Evolutionary conservation across 768 basidiomycete species (phyloP).

Genomic region (Termitomyces sp.): DNA sequence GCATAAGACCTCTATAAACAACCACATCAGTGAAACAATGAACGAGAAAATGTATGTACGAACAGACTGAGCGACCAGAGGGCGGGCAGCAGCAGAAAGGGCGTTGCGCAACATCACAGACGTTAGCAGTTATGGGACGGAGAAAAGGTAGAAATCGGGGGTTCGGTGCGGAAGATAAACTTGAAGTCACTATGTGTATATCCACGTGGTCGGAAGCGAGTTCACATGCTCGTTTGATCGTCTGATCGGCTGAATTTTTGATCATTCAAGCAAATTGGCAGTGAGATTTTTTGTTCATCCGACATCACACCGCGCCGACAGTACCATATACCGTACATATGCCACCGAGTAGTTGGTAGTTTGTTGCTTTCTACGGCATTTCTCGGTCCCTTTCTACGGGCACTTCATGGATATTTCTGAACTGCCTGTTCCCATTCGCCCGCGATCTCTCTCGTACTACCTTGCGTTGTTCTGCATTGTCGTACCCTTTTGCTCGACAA

Average conservation of each 20-base stretch:
- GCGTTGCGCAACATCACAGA: constrained; percentile 67
- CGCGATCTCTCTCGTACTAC: constrained; percentile 54
- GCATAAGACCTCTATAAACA: constrained; percentile 54
- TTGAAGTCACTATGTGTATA: no score
- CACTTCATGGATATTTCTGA: constrained; percentile 36
- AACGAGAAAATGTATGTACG: constrained; percentile 18
- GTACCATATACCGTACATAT: background rate
- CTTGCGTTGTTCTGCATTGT: constrained; percentile 55
- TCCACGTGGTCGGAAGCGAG: constrained; percentile 18
- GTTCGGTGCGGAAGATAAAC: constrained; percentile 21
- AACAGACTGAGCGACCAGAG: constrained; percentile 52
- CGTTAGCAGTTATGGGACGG: constrained; percentile 26
- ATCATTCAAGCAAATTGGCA: background rate
- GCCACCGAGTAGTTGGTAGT: background rate
- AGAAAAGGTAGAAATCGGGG: constrained; percentile 30
- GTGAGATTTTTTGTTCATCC: background rate
- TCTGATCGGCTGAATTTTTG: no score
- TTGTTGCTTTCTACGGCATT: background rate
- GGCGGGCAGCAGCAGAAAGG: constrained; percentile 54
- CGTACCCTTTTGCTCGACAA: constrained; percentile 60
- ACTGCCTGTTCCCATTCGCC: constrained; percentile 32
- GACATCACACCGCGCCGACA: background rate
- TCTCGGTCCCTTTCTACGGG: background rate
- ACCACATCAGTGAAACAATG: background rate
- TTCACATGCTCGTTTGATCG: constrained; percentile 11